phyloP scores from a whole-genome alignment of 306 rosid genomes.

The Lagenaria siceraria region DNA sequence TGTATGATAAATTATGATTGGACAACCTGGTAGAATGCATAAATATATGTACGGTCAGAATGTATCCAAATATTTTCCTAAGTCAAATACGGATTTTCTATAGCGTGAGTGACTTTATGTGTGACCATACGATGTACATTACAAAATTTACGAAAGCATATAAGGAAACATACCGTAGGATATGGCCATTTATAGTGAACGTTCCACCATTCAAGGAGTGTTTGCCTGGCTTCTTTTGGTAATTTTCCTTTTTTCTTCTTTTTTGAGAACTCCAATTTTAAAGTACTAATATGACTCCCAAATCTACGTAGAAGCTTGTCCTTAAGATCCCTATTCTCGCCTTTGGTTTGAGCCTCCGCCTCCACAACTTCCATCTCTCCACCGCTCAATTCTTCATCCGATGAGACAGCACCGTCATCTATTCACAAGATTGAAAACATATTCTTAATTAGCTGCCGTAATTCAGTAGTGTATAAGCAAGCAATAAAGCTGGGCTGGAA shows the following conservation, averaged over 20 bases:
- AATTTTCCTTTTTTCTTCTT: slow-evolving; percentile 89
- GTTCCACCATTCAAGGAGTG: slow-evolving; percentile 81
- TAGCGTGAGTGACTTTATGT: background rate
- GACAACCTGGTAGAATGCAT: no score
- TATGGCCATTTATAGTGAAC: slow-evolving; percentile 89
- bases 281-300: slow-evolving; percentile 69
- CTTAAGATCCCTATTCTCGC: slow-evolving; percentile 72
- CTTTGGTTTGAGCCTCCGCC: slow-evolving; percentile 28
- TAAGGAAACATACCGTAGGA: slow-evolving; percentile 60
- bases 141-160: background rate
- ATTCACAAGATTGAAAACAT: background rate
- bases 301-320: slow-evolving; percentile 66
- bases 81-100: no score
- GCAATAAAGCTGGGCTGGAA: background rate
- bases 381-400: slow-evolving; percentile 61
- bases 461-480: background rate
- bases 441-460: no score
- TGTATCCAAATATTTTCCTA: no score
- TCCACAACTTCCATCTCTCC: slow-evolving; percentile 49
- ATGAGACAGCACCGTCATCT: slow-evolving; percentile 71
- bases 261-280: slow-evolving; percentile 79
- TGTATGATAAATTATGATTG: no score
- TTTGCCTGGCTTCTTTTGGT: slow-evolving; percentile 86
- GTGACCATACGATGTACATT: background rate
- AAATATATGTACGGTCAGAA: no score